These are phyloP conservation scores for Penicillium sp. DNA, from an alignment of 2,329 filamentous ascomycete genomes.

Conservation along the genomic window DNA sequence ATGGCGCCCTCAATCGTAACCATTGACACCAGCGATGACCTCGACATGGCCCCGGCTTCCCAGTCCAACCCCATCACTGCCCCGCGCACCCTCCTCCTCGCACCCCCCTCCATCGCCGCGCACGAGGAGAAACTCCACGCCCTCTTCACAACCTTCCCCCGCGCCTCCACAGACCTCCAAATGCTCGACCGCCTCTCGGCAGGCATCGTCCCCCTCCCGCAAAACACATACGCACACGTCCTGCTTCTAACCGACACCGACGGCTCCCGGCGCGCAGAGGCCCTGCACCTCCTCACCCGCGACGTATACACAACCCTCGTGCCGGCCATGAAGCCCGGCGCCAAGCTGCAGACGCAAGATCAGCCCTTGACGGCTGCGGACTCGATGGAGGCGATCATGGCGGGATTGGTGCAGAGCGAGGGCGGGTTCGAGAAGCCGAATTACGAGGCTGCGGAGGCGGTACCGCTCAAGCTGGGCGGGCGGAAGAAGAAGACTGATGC, in stretches of 20 bases:
- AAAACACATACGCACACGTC: conserved; percentile 78
- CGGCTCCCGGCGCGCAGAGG: conserved; percentile 64
- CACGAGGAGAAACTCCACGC: conserved; percentile 75
- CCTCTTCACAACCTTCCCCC: conserved; percentile 72
- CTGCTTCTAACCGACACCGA: conserved; percentile 80
- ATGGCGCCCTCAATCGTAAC: conserved; percentile 47
- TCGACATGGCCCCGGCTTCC: conserved; percentile 40
- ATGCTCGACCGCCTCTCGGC: conserved; percentile 94
- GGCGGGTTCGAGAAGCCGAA: conserved; percentile 73
- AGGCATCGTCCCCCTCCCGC: conserved; percentile 75
- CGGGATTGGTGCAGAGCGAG: conserved; percentile 25
- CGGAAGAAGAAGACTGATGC: conserved; percentile 55
- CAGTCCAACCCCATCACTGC: conserved; percentile 31
- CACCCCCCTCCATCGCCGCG: conserved; percentile 88
- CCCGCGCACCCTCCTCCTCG: conserved; percentile 75
- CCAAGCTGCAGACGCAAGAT: conserved; percentile 63
- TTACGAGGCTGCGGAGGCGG: conserved; percentile 57
- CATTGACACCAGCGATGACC: conserved; percentile 59
- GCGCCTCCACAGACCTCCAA: conserved; percentile 80
- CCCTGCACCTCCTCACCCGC: conserved; percentile 65
- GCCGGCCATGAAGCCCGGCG: conserved; percentile 70
- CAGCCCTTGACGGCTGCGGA: conserved; percentile 54
- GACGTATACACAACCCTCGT: conserved; percentile 70
- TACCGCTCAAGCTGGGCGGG: conserved; percentile 65
- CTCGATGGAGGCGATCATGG: conserved; percentile 30